These are phyloP conservation scores for Tulasnella sp. DNA, from an alignment of 768 basidiomycete genomes.

Conservation along the genomic window DNA sequence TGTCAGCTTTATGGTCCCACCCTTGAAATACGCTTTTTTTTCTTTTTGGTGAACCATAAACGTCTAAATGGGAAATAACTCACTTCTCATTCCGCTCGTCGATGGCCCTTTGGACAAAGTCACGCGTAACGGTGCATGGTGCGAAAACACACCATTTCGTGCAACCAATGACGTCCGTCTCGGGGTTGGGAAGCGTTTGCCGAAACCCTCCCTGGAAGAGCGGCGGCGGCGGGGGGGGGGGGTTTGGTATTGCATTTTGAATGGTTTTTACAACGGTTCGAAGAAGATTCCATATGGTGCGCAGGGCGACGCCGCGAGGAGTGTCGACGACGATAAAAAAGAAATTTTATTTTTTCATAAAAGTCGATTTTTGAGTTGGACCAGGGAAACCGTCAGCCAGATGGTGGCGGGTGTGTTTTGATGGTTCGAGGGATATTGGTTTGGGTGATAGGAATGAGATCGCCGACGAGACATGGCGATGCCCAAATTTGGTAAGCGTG, in stretches of 20 bases:
- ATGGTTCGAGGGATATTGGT: background rate
- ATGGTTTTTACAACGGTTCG: background rate
- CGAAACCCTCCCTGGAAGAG: slow-evolving; percentile 56
- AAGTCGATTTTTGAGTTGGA: background rate
- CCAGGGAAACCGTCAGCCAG: background rate
- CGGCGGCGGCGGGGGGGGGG: background rate
- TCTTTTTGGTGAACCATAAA: no score
- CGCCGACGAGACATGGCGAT: background rate
- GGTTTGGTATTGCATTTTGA: no score
- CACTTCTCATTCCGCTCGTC: slow-evolving; percentile 38
- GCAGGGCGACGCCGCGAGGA: background rate
- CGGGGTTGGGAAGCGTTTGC: slow-evolving; percentile 31
- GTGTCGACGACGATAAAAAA: background rate
- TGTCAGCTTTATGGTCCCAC: no score
- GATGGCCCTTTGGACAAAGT: slow-evolving; percentile 49
- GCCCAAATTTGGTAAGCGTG: no score
- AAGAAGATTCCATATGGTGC: background rate
- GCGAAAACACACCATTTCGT: slow-evolving; percentile 85
- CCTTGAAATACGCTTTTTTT: no score
- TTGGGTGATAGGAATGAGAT: background rate
- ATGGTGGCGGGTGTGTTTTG: background rate
- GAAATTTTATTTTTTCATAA: background rate
- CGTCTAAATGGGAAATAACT: background rate
- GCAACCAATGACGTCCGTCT: slow-evolving; percentile 45
- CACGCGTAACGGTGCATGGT: slow-evolving; percentile 37